A percentile compares a stretch with the other conserved stretches of the same genome.
Evolutionary conservation across 2,329 filamentous ascomycete species (phyloP).

Genomic region (Colletotrichum siamense): DNA sequence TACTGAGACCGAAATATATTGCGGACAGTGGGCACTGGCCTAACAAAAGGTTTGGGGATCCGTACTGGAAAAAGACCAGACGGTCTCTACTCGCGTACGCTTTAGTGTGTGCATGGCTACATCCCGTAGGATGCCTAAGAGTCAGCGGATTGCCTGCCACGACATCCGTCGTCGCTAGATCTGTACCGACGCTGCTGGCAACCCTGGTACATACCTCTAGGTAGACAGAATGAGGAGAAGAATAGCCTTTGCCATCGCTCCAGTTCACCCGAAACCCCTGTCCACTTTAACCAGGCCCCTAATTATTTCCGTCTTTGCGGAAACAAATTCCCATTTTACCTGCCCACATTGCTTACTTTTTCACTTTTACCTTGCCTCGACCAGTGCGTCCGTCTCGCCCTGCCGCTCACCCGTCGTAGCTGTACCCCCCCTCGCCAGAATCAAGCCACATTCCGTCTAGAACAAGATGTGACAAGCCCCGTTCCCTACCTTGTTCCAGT

Average conservation of each 20-base stretch:
- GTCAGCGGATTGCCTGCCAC: not conserved
- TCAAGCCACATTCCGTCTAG: not conserved
- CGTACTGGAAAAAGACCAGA: not conserved
- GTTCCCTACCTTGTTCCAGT: not conserved
- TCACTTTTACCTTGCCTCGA: not conserved
- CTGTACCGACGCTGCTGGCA: not conserved
- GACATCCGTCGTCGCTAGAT: not conserved
- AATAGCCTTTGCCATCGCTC: not conserved
- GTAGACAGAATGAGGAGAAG: not conserved
- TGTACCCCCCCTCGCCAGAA: not conserved
- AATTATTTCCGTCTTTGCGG: not conserved
- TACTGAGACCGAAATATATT: not conserved
- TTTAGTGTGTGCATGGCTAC: not conserved
- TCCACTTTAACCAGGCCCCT: not conserved
- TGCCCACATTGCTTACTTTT: not conserved
- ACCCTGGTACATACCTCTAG: not conserved
- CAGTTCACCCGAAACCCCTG: not conserved
- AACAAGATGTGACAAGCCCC: not conserved
- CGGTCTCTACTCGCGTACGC: not conserved
- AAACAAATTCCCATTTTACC: not conserved
- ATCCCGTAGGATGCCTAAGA: not conserved
- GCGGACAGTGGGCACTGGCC: not conserved
- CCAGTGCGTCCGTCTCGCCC: not conserved
- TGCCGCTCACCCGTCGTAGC: not conserved
- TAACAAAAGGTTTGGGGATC: not conserved